Percentiles rank a stretch among this genome's conserved stretches.
Evolutionary conservation across 2,329 filamentous ascomycete species (phyloP).

Genomic region (Colletotrichum filicis): DNA sequence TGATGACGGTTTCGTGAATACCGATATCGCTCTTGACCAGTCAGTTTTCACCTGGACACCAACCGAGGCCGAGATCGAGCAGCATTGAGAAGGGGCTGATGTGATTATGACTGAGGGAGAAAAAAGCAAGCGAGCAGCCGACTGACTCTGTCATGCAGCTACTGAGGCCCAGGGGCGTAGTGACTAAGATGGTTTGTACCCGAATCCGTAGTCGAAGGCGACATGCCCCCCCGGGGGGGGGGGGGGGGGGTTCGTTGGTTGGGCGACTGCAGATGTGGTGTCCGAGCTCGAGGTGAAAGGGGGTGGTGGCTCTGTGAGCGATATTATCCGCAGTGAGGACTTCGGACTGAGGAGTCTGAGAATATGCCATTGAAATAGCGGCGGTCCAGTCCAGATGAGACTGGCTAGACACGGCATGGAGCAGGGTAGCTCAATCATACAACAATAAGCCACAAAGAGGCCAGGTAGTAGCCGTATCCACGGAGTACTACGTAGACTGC

Average conservation of each 20-base stretch:
- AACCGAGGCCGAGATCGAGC: not conserved
- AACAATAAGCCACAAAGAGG: not conserved
- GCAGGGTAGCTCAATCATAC: not conserved
- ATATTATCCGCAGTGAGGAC: not conserved
- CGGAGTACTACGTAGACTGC: too few species aligned
- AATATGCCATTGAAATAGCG: not conserved
- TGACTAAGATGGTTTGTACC: not conserved
- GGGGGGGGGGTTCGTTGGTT: slow-evolving; percentile 11
- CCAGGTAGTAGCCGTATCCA: not conserved
- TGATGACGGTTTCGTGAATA: too few species aligned
- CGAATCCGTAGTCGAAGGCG: not conserved
- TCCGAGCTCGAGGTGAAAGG: slow-evolving; percentile 12
- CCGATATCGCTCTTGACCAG: not conserved
- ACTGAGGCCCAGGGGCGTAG: not conserved
- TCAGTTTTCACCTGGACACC: not conserved
- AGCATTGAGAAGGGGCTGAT: not conserved
- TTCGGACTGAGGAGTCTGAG: not conserved
- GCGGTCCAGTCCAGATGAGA: not conserved
- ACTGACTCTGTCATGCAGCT: slow-evolving; percentile 32
- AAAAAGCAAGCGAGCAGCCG: slow-evolving; percentile 20
- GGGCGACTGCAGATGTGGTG: slow-evolving; percentile 8
- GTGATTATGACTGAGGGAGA: slow-evolving; percentile 9
- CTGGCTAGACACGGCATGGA: slow-evolving; percentile 1
- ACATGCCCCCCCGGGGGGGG: not conserved
- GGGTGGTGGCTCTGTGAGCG: not conserved